These are phyloP conservation scores for Schrenkiella parvula DNA, from an alignment of 345 rosid species.

Conservation along the genomic window DNA sequence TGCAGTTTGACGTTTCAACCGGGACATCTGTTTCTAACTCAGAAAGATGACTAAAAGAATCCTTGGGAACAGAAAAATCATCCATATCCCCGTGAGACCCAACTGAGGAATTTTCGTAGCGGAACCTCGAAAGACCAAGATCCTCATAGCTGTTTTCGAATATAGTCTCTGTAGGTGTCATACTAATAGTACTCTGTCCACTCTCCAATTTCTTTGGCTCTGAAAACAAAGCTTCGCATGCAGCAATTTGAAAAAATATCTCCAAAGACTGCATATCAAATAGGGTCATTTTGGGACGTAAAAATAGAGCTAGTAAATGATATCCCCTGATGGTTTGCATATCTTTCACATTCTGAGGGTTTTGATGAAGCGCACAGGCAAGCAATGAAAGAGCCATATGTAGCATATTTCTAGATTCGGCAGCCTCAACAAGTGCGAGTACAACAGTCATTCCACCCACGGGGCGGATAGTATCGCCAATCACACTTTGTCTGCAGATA, in stretches of 20 bases:
- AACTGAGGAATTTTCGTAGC: conserved; percentile 75
- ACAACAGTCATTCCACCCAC: conserved; percentile 90
- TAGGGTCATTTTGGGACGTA: conserved; percentile 78
- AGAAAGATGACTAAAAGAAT: conserved; percentile 87
- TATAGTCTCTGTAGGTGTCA: conserved; percentile 48
- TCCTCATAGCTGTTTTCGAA: conserved; percentile 78
- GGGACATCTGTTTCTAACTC: conserved; percentile 87
- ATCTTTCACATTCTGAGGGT: conserved; percentile 90
- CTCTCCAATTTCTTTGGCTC: conserved; percentile 77
- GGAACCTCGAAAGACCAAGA: conserved; percentile 69
- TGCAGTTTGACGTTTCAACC: conserved; percentile 91
- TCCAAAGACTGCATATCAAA: conserved; percentile 97
- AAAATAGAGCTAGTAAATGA: conserved; percentile 92
- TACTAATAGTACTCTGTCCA: conserved; percentile 30
- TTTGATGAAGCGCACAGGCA: conserved; percentile 92
- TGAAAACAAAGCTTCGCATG: conserved; percentile 97
- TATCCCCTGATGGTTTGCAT: conserved; percentile 97
- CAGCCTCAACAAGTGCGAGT: conserved; percentile 90
- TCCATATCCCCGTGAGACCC: conserved; percentile 97
- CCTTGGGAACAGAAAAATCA: conserved; percentile 86
- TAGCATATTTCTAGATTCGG: conserved; percentile 93
- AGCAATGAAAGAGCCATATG: conserved; percentile 92
- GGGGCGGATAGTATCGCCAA: conserved; percentile 87
- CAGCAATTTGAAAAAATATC: conserved; percentile 96
- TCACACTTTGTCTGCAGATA: conserved; percentile 80